These are phyloP conservation scores for Xerocomus brunneocitrinus DNA, from an alignment of 768 basidiomycete species.

Conservation along the genomic window DNA sequence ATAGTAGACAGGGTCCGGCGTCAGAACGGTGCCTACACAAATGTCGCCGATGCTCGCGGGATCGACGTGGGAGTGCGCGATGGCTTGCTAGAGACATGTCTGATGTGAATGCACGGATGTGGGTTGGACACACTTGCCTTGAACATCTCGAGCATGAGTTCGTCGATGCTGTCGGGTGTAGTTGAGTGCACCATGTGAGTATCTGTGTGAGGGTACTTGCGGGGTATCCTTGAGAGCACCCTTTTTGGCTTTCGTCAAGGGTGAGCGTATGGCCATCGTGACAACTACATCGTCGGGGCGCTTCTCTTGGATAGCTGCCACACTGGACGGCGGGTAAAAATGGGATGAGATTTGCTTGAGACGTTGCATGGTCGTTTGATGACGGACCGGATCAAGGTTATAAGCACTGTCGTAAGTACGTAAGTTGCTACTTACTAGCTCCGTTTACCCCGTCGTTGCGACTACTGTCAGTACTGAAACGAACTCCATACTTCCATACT, in stretches of 20 bases:
- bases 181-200: slow-evolving; percentile 5
- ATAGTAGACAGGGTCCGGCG: slow-evolving; percentile 60
- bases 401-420: neutral
- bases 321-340: slow-evolving; percentile 42
- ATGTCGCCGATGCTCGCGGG: slow-evolving; percentile 70
- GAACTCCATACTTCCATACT: no score
- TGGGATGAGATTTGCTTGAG: slow-evolving; percentile 64
- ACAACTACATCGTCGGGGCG: slow-evolving; percentile 76
- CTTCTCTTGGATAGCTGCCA: slow-evolving; percentile 51
- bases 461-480: no score
- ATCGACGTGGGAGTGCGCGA: slow-evolving; percentile 54
- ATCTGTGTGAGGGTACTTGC: slow-evolving; percentile 32
- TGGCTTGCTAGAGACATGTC: slow-evolving; percentile 44
- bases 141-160: slow-evolving; percentile 78
- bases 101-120: neutral
- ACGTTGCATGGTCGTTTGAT: slow-evolving; percentile 46
- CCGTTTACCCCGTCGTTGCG: no score
- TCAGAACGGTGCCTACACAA: slow-evolving; percentile 73
- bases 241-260: slow-evolving; percentile 71
- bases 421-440: no score
- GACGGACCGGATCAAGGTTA: neutral
- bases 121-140: slow-evolving; percentile 39
- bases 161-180: slow-evolving; percentile 53
- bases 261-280: slow-evolving; percentile 74
- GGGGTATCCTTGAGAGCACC: slow-evolving; percentile 70